phyloP scores from a whole-genome alignment of 2,329 filamentous ascomycete genomes.

The Ophiocordyceps camponoti-leonardi region DNA sequence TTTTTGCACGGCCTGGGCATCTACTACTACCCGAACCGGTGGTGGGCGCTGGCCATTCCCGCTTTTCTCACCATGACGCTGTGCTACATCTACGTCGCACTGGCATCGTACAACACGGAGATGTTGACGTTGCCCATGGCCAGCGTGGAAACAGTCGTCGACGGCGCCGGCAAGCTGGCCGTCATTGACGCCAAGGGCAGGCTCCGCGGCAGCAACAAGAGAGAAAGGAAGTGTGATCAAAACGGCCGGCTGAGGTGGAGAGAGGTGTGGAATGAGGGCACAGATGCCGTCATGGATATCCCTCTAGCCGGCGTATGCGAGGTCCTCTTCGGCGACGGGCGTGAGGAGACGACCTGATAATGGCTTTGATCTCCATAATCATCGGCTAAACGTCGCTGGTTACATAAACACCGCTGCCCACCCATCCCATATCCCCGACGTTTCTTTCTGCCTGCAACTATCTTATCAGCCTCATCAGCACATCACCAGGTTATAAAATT shows the following conservation, averaged over 20 bases:
- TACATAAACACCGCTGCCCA: not conserved
- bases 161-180: constrained; percentile 75
- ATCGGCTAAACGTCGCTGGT: not conserved
- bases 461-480: not conserved
- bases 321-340: constrained; percentile 62
- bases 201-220: constrained; percentile 19
- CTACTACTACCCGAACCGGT: constrained; percentile 90
- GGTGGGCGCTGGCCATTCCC: constrained; percentile 91
- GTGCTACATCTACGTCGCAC: constrained; percentile 84
- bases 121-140: constrained; percentile 68
- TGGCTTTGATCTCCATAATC: not conserved
- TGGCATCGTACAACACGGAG: constrained; percentile 80
- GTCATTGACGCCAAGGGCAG: constrained; percentile 57
- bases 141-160: constrained; percentile 77
- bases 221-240: constrained; percentile 18
- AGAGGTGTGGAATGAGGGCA: constrained; percentile 75
- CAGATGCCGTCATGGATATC: constrained; percentile 94
- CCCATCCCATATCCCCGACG: not conserved
- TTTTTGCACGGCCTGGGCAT: constrained; percentile 88
- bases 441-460: not conserved
- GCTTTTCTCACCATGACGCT: constrained; percentile 78
- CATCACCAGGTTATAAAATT: no score
- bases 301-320: constrained; percentile 91
- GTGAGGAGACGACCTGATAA: constrained; percentile 8
- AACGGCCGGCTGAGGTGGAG: constrained; percentile 48